phyloP scores from a whole-genome alignment of 2,329 filamentous ascomycete species.

The Ascochyta viciae-villosae region DNA sequence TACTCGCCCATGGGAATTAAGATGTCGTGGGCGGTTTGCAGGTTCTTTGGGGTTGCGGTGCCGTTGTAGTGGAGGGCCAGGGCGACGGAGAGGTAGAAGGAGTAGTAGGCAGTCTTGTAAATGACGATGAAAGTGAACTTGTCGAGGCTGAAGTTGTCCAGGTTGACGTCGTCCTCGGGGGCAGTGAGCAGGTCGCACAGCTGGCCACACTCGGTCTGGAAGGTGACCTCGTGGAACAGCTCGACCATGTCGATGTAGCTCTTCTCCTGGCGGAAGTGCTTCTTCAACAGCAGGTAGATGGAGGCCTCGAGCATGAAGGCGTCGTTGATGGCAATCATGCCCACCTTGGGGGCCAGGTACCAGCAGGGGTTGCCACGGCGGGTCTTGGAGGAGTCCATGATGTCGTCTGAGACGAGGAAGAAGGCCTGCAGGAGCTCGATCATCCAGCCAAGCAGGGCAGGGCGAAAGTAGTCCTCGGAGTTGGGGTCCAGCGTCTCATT shows the following conservation, averaged over 20 bases:
- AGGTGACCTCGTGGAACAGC: slow-evolving; percentile 93
- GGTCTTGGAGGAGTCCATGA: slow-evolving; percentile 96
- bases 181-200: slow-evolving; percentile 93
- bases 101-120: slow-evolving; percentile 99
- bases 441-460: slow-evolving; percentile 92
- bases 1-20: slow-evolving; percentile 98
- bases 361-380: slow-evolving; percentile 94
- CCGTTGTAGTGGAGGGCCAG: slow-evolving; percentile 86
- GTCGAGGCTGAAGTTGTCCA: slow-evolving; percentile 92
- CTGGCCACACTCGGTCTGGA: slow-evolving; percentile 96
- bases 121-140: slow-evolving; percentile 99
- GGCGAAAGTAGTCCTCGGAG: slow-evolving; percentile 77
- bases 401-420: slow-evolving; percentile 98
- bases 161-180: slow-evolving; percentile 89
- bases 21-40: slow-evolving; percentile 88
- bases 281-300: slow-evolving; percentile 92
- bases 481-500: slow-evolving; percentile 74
- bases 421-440: slow-evolving; percentile 98
- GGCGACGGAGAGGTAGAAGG: slow-evolving; percentile 96
- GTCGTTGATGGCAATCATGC: slow-evolving; percentile 98
- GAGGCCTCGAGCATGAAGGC: slow-evolving; percentile 91
- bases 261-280: slow-evolving; percentile 87
- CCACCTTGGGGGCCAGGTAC: slow-evolving; percentile 89
- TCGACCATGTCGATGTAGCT: slow-evolving; percentile 91
- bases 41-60: slow-evolving; percentile 84